Conservation (phyloP, 768 basidiomycete species). For the Kwoniella botswanensis region DNA sequence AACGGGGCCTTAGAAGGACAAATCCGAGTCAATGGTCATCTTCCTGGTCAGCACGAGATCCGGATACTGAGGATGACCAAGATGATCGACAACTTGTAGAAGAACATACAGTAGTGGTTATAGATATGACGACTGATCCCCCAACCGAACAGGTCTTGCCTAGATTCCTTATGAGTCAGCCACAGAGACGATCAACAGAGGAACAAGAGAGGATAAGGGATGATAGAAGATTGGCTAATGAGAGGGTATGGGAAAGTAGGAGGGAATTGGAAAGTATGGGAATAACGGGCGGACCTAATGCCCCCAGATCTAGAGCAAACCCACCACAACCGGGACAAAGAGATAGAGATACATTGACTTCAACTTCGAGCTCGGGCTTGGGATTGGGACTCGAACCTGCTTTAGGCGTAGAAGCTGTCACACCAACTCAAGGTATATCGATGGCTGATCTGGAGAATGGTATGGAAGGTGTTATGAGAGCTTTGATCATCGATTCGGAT, state of each 20-base stretch:
- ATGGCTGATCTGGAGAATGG: conserved; percentile 10
- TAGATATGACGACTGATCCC: conserved; percentile 18
- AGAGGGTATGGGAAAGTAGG: conserved; percentile 9
- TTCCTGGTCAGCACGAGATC: background rate
- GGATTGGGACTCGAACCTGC: conserved; percentile 2
- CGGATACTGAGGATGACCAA: background rate
- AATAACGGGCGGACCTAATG: too few relatives aligned
- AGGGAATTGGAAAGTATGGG: conserved; percentile 1
- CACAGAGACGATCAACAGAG: conserved; percentile 11
- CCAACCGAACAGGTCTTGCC: background rate
- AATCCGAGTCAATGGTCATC: background rate
- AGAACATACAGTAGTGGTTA: conserved; percentile 17
- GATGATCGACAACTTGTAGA: background rate
- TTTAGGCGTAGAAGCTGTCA: background rate
- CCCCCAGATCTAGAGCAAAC: too few relatives aligned
- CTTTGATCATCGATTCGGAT: conserved; percentile 4
- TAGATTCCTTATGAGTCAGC: conserved; percentile 1
- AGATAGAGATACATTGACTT: conserved; percentile 2
- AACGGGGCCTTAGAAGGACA: background rate
- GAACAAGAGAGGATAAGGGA: conserved; percentile 13
- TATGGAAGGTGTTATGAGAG: conserved; percentile 18
- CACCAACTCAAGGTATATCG: conserved; percentile 26
- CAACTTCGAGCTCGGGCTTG: background rate
- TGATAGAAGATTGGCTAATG: conserved; percentile 18
- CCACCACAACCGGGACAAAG: background rate